These are phyloP conservation scores for Neurospora sp. DNA, from an alignment of 2,329 filamentous ascomycete genomes.

Conservation along the genomic window DNA sequence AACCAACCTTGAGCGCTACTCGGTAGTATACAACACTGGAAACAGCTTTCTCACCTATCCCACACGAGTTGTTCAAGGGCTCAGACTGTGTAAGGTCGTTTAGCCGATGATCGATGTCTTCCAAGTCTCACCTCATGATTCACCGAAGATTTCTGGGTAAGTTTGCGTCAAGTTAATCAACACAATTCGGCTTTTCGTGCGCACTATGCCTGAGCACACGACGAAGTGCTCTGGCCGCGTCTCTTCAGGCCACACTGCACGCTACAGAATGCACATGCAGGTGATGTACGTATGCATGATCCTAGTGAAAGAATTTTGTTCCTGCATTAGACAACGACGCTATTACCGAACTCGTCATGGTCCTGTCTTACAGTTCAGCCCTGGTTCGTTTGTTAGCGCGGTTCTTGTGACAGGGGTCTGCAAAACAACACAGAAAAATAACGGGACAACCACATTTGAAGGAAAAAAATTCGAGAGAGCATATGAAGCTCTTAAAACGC, in stretches of 20 bases:
- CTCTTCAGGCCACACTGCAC: neutral
- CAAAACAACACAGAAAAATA: no score
- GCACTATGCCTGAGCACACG: neutral
- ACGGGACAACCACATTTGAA: no score
- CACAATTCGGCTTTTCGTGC: neutral
- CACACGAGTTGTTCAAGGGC: neutral
- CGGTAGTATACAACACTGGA: neutral
- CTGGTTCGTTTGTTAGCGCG: no score
- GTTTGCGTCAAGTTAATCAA: neutral
- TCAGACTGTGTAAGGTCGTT: neutral
- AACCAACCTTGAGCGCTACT: neutral
- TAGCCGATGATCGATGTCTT: neutral
- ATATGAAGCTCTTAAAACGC: no score
- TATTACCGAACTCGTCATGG: neutral
- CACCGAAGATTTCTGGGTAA: neutral
- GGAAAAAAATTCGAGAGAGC: no score
- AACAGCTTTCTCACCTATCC: neutral
- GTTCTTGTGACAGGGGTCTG: no score
- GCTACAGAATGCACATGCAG: neutral
- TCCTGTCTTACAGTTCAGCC: neutral
- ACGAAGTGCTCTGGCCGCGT: neutral
- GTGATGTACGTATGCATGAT: neutral
- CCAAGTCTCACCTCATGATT: neutral
- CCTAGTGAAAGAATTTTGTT: neutral
- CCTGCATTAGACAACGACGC: neutral